Percentiles rank a stretch among this genome's conserved stretches.
Evolutionary conservation across 2,329 filamentous ascomycete genomes (phyloP).

Genomic region (Geosmithia flava): DNA sequence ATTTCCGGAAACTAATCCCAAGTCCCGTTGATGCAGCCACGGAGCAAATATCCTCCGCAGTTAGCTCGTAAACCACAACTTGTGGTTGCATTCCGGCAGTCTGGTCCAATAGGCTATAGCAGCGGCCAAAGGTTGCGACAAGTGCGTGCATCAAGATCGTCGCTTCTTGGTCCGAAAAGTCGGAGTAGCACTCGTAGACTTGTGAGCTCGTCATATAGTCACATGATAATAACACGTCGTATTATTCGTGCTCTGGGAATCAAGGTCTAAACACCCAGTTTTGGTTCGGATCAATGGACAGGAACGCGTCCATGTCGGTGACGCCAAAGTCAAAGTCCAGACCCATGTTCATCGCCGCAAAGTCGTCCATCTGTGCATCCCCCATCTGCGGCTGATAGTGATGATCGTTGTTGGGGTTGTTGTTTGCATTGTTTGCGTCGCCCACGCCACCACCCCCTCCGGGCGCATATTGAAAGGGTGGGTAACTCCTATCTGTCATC

Average conservation of each 20-base stretch:
- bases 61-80: no score
- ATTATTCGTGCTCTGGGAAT: not conserved
- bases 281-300: constrained; percentile 15
- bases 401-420: not conserved
- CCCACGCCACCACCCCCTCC: not conserved
- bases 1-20: no score
- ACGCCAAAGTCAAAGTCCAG: constrained; percentile 17
- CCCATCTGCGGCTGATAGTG: not conserved
- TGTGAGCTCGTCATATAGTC: not conserved
- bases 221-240: not conserved
- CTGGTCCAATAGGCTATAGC: no score
- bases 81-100: no score
- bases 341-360: constrained; percentile 14
- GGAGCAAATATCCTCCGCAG: no score
- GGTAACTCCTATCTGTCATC: not conserved
- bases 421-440: not conserved
- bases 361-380: constrained; percentile 6
- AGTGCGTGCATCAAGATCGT: no score
- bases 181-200: no score
- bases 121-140: no score
- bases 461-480: not conserved
- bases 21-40: no score
- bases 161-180: no score
- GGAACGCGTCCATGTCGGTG: constrained; percentile 19
- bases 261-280: constrained; percentile 4